These are phyloP conservation scores for Gnomoniopsis smithogilvyi DNA, from an alignment of 2,329 filamentous ascomycete species.

Conservation along the genomic window DNA sequence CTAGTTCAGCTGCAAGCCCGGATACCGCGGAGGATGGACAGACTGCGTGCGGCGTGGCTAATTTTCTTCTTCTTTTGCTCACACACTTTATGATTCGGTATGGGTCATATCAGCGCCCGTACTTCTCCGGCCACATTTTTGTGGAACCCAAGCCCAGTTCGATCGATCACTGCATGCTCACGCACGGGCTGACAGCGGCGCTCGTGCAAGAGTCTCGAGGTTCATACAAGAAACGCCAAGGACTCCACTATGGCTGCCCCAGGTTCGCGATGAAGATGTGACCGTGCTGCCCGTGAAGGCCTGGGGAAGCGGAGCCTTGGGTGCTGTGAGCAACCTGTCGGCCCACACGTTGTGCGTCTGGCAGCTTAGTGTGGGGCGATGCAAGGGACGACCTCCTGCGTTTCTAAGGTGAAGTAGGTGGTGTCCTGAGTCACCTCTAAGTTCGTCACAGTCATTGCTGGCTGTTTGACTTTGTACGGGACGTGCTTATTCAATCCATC, in stretches of 20 bases:
- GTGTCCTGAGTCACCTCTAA: conserved; percentile 11
- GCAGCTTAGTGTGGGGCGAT: conserved; percentile 14
- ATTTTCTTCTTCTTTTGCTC: no score
- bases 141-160: no score
- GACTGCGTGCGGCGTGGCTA: no score
- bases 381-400: no score
- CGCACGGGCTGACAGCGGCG: background rate
- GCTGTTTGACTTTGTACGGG: conserved; percentile 7
- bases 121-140: no score
- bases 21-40: no score
- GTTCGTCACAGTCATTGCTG: conserved; percentile 5
- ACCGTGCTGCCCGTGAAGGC: no score
- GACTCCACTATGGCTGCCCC: background rate
- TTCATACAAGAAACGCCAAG: background rate
- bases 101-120: no score
- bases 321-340: background rate
- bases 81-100: no score
- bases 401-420: conserved; percentile 1
- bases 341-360: conserved; percentile 9
- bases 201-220: background rate
- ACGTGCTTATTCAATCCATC: no score
- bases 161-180: background rate
- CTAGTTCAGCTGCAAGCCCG: background rate
- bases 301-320: no score
- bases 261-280: background rate